Conservation (phyloP, 495 filamentous ascomycete genomes). For the Immersiella caudata region DNA sequence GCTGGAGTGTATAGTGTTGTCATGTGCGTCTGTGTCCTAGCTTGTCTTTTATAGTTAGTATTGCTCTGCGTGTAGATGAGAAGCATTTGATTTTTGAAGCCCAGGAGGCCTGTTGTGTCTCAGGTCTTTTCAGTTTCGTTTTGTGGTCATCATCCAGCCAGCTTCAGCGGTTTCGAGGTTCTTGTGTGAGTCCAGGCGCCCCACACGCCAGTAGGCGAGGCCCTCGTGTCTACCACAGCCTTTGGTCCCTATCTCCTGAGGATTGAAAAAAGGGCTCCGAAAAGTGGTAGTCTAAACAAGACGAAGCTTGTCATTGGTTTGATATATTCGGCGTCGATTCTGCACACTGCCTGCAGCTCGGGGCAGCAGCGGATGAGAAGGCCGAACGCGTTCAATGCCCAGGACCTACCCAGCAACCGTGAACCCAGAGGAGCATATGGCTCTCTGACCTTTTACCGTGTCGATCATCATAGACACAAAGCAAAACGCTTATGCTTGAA, state of each 20-base stretch:
- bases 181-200: conserved; percentile 7
- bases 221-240: conserved; percentile 38
- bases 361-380: conserved; percentile 22
- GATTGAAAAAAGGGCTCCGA: conserved; percentile 31
- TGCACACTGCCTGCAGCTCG: conserved; percentile 24
- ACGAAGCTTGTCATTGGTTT: conserved; percentile 21
- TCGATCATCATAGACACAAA: conserved; percentile 58
- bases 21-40: background rate
- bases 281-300: conserved; percentile 31
- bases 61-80: background rate
- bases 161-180: conserved; percentile 41
- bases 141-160: conserved; percentile 34
- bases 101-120: conserved; percentile 25
- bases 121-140: conserved; percentile 47
- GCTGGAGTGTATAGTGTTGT: no score
- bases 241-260: conserved; percentile 33
- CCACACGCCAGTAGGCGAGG: background rate
- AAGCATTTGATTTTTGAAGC: conserved; percentile 18
- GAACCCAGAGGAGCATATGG: conserved; percentile 38
- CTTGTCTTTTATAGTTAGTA: background rate
- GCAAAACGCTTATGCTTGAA: background rate
- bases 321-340: conserved; percentile 29
- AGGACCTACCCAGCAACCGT: conserved; percentile 23
- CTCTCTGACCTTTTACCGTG: conserved; percentile 68
- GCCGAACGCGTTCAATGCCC: conserved; percentile 34